Evolutionary conservation across 2,329 filamentous ascomycete genomes (phyloP).

Genomic region (Pseudogymnoascus sp.): DNA sequence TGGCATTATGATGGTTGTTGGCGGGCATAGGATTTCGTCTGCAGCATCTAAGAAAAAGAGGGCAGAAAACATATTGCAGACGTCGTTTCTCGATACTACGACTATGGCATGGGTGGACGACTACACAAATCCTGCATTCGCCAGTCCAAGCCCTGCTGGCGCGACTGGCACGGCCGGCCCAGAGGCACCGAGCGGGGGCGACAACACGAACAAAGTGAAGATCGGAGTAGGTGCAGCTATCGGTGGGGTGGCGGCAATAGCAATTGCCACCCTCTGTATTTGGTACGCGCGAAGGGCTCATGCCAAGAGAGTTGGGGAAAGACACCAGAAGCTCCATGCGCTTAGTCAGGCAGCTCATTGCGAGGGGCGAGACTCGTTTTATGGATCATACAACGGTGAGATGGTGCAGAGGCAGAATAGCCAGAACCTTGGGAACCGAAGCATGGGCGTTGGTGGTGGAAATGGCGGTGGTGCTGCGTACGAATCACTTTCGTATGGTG

Average conservation of each 20-base stretch:
- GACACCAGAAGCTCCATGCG: slow-evolving; percentile 48
- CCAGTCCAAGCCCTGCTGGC: slow-evolving; percentile 18
- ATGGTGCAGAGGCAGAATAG: slow-evolving; percentile 19
- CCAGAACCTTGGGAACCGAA: neutral
- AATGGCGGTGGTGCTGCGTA: slow-evolving; percentile 17
- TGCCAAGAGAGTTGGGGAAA: slow-evolving; percentile 30
- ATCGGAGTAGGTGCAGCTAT: slow-evolving; percentile 60
- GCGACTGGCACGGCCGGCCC: slow-evolving; percentile 24
- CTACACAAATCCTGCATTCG: slow-evolving; percentile 42
- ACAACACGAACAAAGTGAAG: slow-evolving; percentile 42
- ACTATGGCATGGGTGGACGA: slow-evolving; percentile 50
- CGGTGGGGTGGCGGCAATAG: slow-evolving; percentile 39
- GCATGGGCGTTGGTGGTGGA: slow-evolving; percentile 17
- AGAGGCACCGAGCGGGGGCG: slow-evolving; percentile 16
- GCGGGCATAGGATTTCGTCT: slow-evolving; percentile 47
- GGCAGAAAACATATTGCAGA: slow-evolving; percentile 29
- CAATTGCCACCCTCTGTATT: slow-evolving; percentile 32
- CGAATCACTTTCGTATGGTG: slow-evolving; percentile 30
- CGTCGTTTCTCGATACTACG: slow-evolving; percentile 53
- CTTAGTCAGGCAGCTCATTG: slow-evolving; percentile 44
- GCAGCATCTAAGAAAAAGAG: slow-evolving; percentile 24
- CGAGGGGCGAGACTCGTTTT: neutral
- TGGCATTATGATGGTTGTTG: slow-evolving; percentile 61
- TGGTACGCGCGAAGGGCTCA: slow-evolving; percentile 43
- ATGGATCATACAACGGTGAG: neutral